Evolutionary conservation across 345 rosid species (phyloP), one percentile per base, ranked within the genome.

Genomic region (Ceriops decandra): DNA sequence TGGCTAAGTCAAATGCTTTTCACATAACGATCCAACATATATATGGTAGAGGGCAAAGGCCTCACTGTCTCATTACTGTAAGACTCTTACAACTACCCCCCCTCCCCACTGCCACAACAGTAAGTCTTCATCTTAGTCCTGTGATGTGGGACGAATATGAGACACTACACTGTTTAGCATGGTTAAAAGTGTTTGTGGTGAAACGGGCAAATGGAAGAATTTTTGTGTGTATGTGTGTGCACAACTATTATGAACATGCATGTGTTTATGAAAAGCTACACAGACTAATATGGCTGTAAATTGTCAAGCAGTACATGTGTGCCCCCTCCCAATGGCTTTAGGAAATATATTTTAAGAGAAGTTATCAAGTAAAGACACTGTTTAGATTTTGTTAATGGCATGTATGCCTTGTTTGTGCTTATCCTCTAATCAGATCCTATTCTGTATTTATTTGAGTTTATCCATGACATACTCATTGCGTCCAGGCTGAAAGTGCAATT

Each of bases 401-500:
- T 49, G 2, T 24, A 10, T 21, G 30, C 30, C 60, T 28, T 52
- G 28, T 52, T 66, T 66, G 35, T 65, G 56, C 46, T 20, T 52
- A 9, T 62, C 31, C 21, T 47, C 2, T 1, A 4, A 4, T 8
- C 24, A 42, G 49, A 2, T 36, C 31, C 19, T 24, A 51, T n/a
- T 63, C 53, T 16, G 17, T 8, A 22, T 64, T 7, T 28, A 17
- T 63, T 26, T 10, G 17, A 31, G 52, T 32, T 22, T 13, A 27
- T 32, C 51, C 16, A 5, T 30, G 59, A 65, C 7, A 17, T 49
- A 52, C 19, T 51, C 19, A 26, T 65, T 64, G 31, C 2, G 46
- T 28, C 67, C 86, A 92, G 98, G 98, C 98, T 57, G 98, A 92
- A 81, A 92, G 98, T 75, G 98, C 98, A 8, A 90, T 92, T 73